These are phyloP conservation scores for Fusarium setosum DNA, from an alignment of 2,329 filamentous ascomycete species.

Conservation along the genomic window DNA sequence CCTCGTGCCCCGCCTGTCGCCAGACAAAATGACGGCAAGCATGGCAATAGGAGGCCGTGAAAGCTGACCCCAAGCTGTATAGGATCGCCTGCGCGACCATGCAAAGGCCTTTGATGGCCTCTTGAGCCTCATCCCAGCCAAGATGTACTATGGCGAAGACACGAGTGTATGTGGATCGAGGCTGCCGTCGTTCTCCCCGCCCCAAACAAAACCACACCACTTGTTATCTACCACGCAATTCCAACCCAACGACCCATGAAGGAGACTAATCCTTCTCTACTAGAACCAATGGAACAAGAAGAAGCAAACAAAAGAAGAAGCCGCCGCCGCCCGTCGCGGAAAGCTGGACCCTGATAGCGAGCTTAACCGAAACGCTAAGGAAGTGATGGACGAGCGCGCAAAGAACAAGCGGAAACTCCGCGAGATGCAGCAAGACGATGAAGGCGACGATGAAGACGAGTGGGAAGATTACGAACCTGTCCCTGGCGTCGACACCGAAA, in stretches of 20 bases:
- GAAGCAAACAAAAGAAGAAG: conserved; percentile 94
- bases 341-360: conserved; percentile 93
- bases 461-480: conserved; percentile 58
- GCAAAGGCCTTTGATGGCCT: conserved; percentile 87
- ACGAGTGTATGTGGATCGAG: conserved; percentile 73
- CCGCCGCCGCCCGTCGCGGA: conserved; percentile 82
- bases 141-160: conserved; percentile 91
- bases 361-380: conserved; percentile 83
- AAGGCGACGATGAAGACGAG: conserved; percentile 57
- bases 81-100: conserved; percentile 69
- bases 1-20: conserved; percentile 43
- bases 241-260: neutral
- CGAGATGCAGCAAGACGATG: conserved; percentile 65
- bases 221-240: neutral
- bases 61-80: conserved; percentile 34
- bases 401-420: conserved; percentile 84
- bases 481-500: conserved; percentile 67
- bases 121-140: conserved; percentile 87
- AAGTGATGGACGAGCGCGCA: conserved; percentile 86
- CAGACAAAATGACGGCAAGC: conserved; percentile 7
- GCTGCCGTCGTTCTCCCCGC: conserved; percentile 11
- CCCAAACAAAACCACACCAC: conserved; percentile 9
- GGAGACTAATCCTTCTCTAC: conserved; percentile 32
- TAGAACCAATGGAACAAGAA: conserved; percentile 94
- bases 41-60: conserved; percentile 24